Evolutionary conservation across 306 rosid species (phyloP), one percentile per base, ranked within the genome.

Genomic region (Quercus cerris): DNA sequence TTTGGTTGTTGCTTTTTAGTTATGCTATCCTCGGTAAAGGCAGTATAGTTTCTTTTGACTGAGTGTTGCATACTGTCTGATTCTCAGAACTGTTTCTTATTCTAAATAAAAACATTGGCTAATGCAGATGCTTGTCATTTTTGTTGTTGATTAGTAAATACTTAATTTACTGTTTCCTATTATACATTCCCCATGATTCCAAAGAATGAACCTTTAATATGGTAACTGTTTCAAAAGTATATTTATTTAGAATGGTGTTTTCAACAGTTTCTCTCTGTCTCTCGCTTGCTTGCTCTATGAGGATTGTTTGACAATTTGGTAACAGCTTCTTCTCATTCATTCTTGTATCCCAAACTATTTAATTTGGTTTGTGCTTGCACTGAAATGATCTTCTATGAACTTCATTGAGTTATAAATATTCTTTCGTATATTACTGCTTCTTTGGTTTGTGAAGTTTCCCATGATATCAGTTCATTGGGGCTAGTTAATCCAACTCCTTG

Each of bases 31-130:
- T 57, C 58, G 33, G 30, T 66, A 72, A 69, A 57, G 54, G 28
- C 73, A 9, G 52, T 62, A 49, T 69, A 20, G 61, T 69, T 75
- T 77, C 66, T 67, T 33, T 22, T 31, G 33, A 75, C 69, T 22
- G 75, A 35, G 78, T 33, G 13, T 69, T 69, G 62, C 35, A 52
- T 73, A 77, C 73, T 82, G 69, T 78, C 57, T 70, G 81, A 41
- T 18, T 63, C 79, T 75, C 56, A 56, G 9, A 20, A n/a, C 20
- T 4, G 25, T 38, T 74, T 68, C 30, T 78, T 66, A 31, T 66
- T 64, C 71, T 31, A 66, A 46, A 5, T 17, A 5, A 31, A 23
- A 66, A 31, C 44, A 31, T 66, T 18, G 71, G 68, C 12, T 6
- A 13, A 18, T 3, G 23, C 18, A 6, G 46, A 41, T 8, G 46